Evolutionary conservation across 768 basidiomycete species (phyloP), one percentile per base, ranked within the genome.

Genomic region (Hydnomerulius pinastri): DNA sequence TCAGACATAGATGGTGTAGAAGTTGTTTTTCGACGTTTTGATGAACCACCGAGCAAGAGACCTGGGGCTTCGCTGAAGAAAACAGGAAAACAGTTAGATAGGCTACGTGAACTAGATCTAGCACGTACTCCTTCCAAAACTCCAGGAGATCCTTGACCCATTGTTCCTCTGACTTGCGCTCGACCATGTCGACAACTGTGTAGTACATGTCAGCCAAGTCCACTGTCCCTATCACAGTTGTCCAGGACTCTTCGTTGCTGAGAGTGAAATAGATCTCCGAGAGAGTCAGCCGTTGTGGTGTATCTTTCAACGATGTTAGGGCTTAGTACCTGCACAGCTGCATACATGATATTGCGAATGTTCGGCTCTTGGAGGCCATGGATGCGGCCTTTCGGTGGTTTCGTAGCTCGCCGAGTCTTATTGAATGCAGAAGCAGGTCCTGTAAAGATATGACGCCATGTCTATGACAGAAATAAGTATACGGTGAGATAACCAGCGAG

Each of bases 271-370:
- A 47, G 27, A 38, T 38, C 46, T 47, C 17, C 9, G 21, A 35
- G 32, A 36, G 13, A 33, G 18, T 36, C 12, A 35, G 8, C 10
- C 20, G 24, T 25, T 17, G 20, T 27, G 29, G 18, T 44, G n/a
- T 20, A 15, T 20, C 17, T 43, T n/a, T 17, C 6, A 43, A 2
- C n/a, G 12, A 25, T 11, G 35, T n/a, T 37, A 10, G 17, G 2
- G 24, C 17, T 10, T 46, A n/a, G n/a, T 35, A 47, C 46, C 46
- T 47, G 36, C 27, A 47, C 38, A 5, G 46, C 46, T 9, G 36
- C 46, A 38, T 47, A 47, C 46, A 47, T 38, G 24, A 47, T 47
- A 6, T 47, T 47, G 17, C 17, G 24, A 6, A 38, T 25, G 11
- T 38, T 32, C 8, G 36, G 46, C 25, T 47, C 33, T 21, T 6